Evolutionary conservation across 73 alveolate genomes (phyloP).

Genomic region (Blepharisma japonicum): DNA sequence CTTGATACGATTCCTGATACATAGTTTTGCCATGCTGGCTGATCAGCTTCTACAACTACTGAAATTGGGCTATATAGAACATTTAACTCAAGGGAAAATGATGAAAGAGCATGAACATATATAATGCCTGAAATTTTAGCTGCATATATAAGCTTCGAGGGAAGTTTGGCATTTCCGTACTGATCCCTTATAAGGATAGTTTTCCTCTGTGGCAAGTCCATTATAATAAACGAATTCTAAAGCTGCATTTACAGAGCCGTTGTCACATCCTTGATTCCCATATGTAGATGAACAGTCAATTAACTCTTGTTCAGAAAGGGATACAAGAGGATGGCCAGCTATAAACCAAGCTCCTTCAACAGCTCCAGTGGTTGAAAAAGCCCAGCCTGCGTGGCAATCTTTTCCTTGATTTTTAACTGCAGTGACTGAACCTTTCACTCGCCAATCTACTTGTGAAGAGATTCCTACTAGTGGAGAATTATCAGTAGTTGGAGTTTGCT

Average conservation of each 20-base stretch:
- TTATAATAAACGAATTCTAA: slow-evolving; percentile 50
- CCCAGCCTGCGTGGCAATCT: slow-evolving; percentile 85
- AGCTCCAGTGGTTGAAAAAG: slow-evolving; percentile 63
- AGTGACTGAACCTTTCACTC: slow-evolving; percentile 49
- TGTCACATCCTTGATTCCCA: slow-evolving; percentile 75
- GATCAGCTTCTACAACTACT: slow-evolving; percentile 58
- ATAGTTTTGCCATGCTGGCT: slow-evolving; percentile 43
- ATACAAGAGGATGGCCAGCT: slow-evolving; percentile 9
- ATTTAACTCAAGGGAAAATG: no score
- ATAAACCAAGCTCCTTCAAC: slow-evolving; percentile 46
- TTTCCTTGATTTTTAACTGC: slow-evolving; percentile 67
- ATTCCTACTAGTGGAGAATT: not conserved
- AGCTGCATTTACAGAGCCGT: slow-evolving; percentile 66
- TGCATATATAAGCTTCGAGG: no score
- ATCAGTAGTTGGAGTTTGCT: not conserved
- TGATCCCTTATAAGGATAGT: slow-evolving; percentile 74
- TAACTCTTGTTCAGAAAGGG: slow-evolving; percentile 51
- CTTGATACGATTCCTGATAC: slow-evolving; percentile 39
- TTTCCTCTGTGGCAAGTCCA: slow-evolving; percentile 58
- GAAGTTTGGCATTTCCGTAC: no score
- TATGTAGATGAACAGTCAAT: slow-evolving; percentile 63
- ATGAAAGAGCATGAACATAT: no score
- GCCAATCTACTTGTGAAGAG: slow-evolving; percentile 54
- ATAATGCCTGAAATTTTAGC: no score
- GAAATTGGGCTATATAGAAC: slow-evolving; percentile 68